Conservation (phyloP, 1,284 basidiomycete genomes). For the Ustilago xerochloae region DNA sequence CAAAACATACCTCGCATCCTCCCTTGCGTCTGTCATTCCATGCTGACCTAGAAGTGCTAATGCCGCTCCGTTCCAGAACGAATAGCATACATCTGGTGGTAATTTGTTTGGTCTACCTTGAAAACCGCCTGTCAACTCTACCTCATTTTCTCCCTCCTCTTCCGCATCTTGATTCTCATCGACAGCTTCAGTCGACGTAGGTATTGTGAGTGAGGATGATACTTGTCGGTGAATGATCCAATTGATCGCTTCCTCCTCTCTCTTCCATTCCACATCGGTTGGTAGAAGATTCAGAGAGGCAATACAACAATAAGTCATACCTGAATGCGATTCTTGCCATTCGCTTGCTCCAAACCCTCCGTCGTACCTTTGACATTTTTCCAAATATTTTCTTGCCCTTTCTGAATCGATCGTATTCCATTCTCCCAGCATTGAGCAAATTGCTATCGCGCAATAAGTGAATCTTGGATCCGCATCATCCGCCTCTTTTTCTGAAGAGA, state of each 20-base stretch:
- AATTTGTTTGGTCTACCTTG: constrained; percentile 53
- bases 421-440: constrained; percentile 80
- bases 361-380: constrained; percentile 80
- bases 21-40: constrained; percentile 32
- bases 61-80: constrained; percentile 65
- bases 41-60: constrained; percentile 47
- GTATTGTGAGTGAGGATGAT: neutral
- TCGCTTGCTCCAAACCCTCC: constrained; percentile 89
- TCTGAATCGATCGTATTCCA: constrained; percentile 79
- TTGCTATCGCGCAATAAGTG: constrained; percentile 86
- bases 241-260: constrained; percentile 5
- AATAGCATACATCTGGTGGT: constrained; percentile 62
- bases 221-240: constrained; percentile 44
- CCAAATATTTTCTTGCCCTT: constrained; percentile 75
- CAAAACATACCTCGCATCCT: constrained; percentile 55
- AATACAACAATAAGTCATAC: constrained; percentile 90
- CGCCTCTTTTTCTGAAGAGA: constrained; percentile 69
- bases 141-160: constrained; percentile 17
- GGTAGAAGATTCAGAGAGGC: constrained; percentile 77
- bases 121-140: constrained; percentile 42
- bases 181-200: neutral
- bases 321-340: constrained; percentile 87
- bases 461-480: constrained; percentile 82
- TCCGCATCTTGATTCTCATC: constrained; percentile 2
- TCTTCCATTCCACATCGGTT: constrained; percentile 2